Conservation (phyloP, 176 grass and related monocot genomes). For the Oryza glumipatula region DNA sequence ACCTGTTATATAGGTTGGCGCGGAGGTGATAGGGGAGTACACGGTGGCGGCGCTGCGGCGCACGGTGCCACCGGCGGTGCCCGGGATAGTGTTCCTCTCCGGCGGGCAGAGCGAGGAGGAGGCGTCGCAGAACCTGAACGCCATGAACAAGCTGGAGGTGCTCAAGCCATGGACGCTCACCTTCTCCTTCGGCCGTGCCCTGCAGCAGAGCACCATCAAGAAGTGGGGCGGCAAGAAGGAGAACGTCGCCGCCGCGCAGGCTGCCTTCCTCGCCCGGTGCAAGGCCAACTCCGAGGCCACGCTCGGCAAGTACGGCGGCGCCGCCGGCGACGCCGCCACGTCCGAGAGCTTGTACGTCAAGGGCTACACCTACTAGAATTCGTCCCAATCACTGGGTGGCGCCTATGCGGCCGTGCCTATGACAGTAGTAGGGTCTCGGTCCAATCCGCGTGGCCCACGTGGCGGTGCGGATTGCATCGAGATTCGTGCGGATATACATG, state of each 20-base stretch:
- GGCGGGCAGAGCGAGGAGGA: slow-evolving; percentile 95
- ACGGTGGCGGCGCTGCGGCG: slow-evolving; percentile 83
- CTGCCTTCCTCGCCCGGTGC: slow-evolving; percentile 70
- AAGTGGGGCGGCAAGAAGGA: slow-evolving; percentile 90
- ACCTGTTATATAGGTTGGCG: slow-evolving; percentile 45
- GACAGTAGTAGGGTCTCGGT: neutral
- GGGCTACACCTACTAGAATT: slow-evolving; percentile 77
- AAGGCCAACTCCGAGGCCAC: slow-evolving; percentile 85
- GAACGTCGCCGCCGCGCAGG: slow-evolving; percentile 77
- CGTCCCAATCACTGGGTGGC: neutral
- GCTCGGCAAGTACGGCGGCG: slow-evolving; percentile 76
- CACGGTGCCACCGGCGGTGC: slow-evolving; percentile 84
- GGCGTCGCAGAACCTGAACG: slow-evolving; percentile 79
- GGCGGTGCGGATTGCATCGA: neutral
- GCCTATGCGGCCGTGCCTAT: neutral
- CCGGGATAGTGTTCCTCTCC: slow-evolving; percentile 88
- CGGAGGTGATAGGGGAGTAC: slow-evolving; percentile 76
- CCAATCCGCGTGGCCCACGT: neutral
- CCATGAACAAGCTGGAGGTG: slow-evolving; percentile 92
- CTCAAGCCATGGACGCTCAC: slow-evolving; percentile 87
- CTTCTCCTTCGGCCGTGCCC: slow-evolving; percentile 93
- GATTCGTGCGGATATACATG: slow-evolving; percentile 40
- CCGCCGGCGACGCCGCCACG: slow-evolving; percentile 55
- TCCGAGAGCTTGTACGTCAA: slow-evolving; percentile 91
- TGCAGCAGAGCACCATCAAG: slow-evolving; percentile 97